Evolutionary conservation across 768 basidiomycete genomes (phyloP), one percentile per base, ranked within the genome.

Genomic region (Mycena vitilis): DNA sequence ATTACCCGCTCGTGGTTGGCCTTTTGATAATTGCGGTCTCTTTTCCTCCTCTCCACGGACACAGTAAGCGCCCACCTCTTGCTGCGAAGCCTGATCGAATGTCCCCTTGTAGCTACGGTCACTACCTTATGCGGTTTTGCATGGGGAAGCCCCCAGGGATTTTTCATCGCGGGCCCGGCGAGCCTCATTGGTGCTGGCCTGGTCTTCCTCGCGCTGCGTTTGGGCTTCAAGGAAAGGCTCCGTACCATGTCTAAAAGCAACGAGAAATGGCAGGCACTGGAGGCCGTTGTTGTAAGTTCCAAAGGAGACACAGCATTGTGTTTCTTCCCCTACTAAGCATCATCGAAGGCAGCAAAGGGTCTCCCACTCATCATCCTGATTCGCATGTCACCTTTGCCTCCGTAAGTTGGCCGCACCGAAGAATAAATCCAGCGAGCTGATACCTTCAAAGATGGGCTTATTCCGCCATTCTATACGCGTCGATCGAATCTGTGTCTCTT

Each of bases 351-450:
- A 66, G 87, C 88, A 18, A 93, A 91, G 77, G 95, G 95, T 36
- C 81, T 95, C 20, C 90, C 90, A n/a, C 81, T 95, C 25, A 92
- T 96, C 47, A 86, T 94, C 71, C 85, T 96, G 54, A 91, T 95
- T 68, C 89, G 94, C 16, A 77, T 93, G 23, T 94, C 92, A 5
- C 90, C 95, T 5, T 88, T 96, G 76, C 94, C 93, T 53, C 93
- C 95, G 70, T 71, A 63, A 64, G 66, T 44, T 47, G 18, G 16
- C 7, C 30, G 4, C 20, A 25, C 9, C 16, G 1, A 42, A 13
- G 5, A 18, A 10, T 0, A 25, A 3, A 42, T 15, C 13, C 15
- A 25, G 13, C 2, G 13, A 6, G 51, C 18, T 4, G 7, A 9
- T 42, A 0, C 30, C 30, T 30, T 30, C 5, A 3, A 44, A 71